Evolutionary conservation across 805 yeast species (phyloP).

Genomic region (Lipomyces yamanashiensis): DNA sequence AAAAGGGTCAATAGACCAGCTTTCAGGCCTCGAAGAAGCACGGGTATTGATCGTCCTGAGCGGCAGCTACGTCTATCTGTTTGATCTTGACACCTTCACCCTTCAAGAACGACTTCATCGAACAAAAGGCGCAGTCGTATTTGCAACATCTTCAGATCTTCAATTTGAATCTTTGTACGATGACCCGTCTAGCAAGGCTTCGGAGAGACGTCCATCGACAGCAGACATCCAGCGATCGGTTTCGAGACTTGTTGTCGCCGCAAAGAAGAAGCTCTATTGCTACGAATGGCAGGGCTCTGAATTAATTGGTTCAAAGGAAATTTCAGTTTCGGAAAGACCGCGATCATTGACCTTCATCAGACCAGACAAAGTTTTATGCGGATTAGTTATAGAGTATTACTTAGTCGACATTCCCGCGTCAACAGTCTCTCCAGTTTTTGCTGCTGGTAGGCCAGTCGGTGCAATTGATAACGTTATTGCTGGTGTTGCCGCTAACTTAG

Average conservation of each 20-base stretch:
- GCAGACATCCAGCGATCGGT: conserved; percentile 37
- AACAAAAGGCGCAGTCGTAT: conserved; percentile 45
- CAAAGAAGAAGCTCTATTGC: conserved; percentile 33
- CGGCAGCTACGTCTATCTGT: conserved; percentile 44
- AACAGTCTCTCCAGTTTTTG: conserved; percentile 26
- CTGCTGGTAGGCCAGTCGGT: conserved; percentile 34
- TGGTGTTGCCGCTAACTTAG: conserved; percentile 28
- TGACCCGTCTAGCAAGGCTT: neutral
- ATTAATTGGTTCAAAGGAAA: conserved; percentile 29
- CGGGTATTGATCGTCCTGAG: conserved; percentile 45
- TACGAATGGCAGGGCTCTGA: conserved; percentile 37
- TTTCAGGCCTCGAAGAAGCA: conserved; percentile 45
- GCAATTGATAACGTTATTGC: conserved; percentile 40
- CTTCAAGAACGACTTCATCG: conserved; percentile 45
- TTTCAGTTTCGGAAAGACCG: conserved; percentile 31
- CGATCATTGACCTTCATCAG: conserved; percentile 30
- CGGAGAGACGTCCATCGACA: conserved; percentile 4
- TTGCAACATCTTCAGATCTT: conserved; percentile 36
- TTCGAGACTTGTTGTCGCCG: conserved; percentile 42
- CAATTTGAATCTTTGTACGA: conserved; percentile 18
- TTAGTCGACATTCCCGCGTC: conserved; percentile 28
- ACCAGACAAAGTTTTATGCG: conserved; percentile 28
- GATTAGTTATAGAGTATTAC: conserved; percentile 31
- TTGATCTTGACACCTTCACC: conserved; percentile 43
- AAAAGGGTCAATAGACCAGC: conserved; percentile 42